phyloP scores from a whole-genome alignment of 495 filamentous ascomycete species.

The Bryoglossum gracile region DNA sequence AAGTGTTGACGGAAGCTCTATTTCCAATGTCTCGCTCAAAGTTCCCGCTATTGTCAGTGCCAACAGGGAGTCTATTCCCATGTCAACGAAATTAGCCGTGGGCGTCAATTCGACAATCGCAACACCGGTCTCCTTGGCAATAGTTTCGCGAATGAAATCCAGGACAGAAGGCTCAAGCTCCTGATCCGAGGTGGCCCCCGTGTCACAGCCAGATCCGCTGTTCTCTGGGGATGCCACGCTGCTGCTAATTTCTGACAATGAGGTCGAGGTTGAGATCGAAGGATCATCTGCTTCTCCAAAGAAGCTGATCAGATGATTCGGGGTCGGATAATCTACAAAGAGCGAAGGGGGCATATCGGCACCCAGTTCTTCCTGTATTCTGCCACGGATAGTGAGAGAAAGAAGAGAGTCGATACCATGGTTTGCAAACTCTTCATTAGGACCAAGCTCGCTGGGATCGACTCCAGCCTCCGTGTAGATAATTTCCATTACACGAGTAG shows the following conservation, averaged over 20 bases:
- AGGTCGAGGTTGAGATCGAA: not conserved
- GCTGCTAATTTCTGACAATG: too few relatives aligned
- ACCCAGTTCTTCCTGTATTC: conserved; percentile 47
- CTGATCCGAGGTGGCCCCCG: not conserved
- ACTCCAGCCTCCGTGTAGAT: conserved; percentile 63
- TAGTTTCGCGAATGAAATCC: not conserved
- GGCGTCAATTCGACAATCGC: not conserved
- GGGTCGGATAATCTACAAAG: conserved; percentile 47
- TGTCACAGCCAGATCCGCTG: not conserved
- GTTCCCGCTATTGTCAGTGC: conserved; percentile 43
- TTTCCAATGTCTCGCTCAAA: conserved; percentile 45
- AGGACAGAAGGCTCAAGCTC: too few relatives aligned
- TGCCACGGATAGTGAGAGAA: conserved; percentile 43
- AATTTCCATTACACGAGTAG: too few relatives aligned
- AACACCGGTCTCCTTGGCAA: not conserved
- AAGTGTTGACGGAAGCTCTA: conserved; percentile 46
- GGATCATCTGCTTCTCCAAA: too few relatives aligned
- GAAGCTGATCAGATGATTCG: conserved; percentile 7
- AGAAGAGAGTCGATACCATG: conserved; percentile 53
- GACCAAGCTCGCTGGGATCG: conserved; percentile 47
- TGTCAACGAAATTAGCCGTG: conserved; percentile 21
- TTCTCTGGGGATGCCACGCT: not conserved
- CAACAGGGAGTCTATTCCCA: conserved; percentile 54
- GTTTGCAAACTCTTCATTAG: conserved; percentile 44
- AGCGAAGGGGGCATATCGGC: conserved; percentile 45